Evolutionary conservation across 2,329 filamentous ascomycete genomes (phyloP), one percentile per base, ranked within the genome.

Genomic region (Aureobasidium sp.): DNA sequence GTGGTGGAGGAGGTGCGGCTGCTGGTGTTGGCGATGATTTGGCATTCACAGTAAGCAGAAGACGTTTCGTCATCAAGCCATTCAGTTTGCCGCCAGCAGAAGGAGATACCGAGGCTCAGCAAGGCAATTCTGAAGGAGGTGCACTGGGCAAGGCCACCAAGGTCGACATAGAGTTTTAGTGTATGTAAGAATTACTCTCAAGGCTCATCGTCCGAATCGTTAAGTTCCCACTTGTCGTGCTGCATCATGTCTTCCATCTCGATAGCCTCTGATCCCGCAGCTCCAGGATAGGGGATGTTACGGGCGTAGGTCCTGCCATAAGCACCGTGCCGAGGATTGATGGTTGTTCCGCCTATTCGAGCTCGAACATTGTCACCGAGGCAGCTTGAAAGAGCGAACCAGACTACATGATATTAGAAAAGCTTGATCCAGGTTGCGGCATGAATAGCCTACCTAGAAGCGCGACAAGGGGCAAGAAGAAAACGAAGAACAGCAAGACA

Each of bases 61-160:
- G 84, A 68, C 92, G 90, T 57, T 85, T 99, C 67, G 83, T 90
- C 42, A 91, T 99, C 66, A 89, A 87, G 69, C 91, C 91, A 0
- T 97, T 91, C 74, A 94, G 89, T 72, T 79, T 99, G 47, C 94
- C 94, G 29, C 94, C 94, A 0, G 79, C 93, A 44, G 89, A 91
- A 39, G 90, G 88, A 1, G 90, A 91, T 66, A 82, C 77, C 47
- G 84, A 85, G 68, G 84, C 81, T 15, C 84, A 86, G 70, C 79
- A 81, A 63, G 78, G 68, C 44, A 52, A 75, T 62, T 73, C 69
- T 46, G 65, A 69, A 71, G 64, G 70, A 12, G 59, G 51, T 15
- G 60, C 46, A 13, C 32, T 62, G 15, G 61, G 71, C 55, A 75
- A 74, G 65, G 82, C 82, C 66, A 79, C 81, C 2, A 82, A 80